Percentiles rank a stretch among this genome's conserved stretches.
phyloP scores from a whole-genome alignment of 768 basidiomycete species.

The Serendipita sp. region DNA sequence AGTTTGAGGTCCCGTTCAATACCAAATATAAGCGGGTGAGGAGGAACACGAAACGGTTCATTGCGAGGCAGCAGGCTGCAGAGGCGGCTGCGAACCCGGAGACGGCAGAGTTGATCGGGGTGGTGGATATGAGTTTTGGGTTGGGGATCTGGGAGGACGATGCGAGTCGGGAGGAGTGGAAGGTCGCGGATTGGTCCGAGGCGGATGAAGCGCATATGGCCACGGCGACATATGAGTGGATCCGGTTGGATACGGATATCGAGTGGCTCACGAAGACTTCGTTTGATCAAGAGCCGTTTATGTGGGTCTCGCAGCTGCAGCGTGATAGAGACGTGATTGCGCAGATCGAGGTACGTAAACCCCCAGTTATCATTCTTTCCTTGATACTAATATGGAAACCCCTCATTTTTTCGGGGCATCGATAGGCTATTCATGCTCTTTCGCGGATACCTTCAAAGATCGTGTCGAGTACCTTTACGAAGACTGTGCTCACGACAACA shows the following conservation, averaged over 20 bases:
- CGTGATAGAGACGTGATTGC: constrained; percentile 93
- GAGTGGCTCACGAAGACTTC: constrained; percentile 93
- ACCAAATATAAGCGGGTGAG: constrained; percentile 96
- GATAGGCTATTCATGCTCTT: constrained; percentile 79
- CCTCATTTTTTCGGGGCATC: constrained; percentile 10
- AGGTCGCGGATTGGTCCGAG: constrained; percentile 94
- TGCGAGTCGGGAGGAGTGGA: constrained; percentile 84
- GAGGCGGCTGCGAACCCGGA: constrained; percentile 85
- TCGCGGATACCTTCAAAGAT: constrained; percentile 67
- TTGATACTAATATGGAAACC: not conserved
- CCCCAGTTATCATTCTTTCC: constrained; percentile 3
- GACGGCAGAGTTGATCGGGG: constrained; percentile 83
- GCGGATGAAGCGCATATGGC: constrained; percentile 90
- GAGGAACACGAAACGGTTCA: constrained; percentile 87
- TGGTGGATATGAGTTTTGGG: constrained; percentile 89
- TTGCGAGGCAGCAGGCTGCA: constrained; percentile 82
- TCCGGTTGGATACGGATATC: constrained; percentile 95
- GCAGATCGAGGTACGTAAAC: constrained; percentile 71
- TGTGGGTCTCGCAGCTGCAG: constrained; percentile 96
- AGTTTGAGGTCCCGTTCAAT: constrained; percentile 97
- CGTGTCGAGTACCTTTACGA: constrained; percentile 81
- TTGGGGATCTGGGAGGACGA: constrained; percentile 95
- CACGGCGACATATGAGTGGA: constrained; percentile 98
- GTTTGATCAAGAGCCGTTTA: constrained; percentile 93
- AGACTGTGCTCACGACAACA: constrained; percentile 85